Percentiles rank a stretch among this genome's conserved stretches.
phyloP scores from a whole-genome alignment of 179 eudicot species.

The Dionaea muscipula region DNA sequence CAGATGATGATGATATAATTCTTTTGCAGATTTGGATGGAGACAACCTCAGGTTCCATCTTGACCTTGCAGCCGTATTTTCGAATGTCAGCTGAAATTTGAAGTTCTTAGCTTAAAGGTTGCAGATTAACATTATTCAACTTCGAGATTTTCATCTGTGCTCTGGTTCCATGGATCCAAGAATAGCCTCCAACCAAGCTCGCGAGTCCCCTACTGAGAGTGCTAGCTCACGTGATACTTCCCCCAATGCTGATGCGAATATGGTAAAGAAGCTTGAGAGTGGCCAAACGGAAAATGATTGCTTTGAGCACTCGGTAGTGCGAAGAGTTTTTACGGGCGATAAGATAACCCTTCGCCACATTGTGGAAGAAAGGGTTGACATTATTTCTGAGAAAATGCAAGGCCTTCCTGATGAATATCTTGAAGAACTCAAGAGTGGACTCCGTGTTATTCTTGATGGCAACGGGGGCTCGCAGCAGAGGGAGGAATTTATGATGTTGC shows the following conservation, averaged over 20 bases:
- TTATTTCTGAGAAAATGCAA: slow-evolving; percentile 65
- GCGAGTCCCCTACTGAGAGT: slow-evolving; percentile 85
- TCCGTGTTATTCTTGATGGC: slow-evolving; percentile 77
- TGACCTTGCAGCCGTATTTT: too few relatives aligned
- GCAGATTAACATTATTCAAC: not conserved
- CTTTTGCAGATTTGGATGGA: too few relatives aligned
- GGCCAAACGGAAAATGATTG: slow-evolving; percentile 63
- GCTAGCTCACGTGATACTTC: slow-evolving; percentile 92
- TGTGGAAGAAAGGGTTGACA: slow-evolving; percentile 67
- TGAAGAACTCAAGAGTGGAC: slow-evolving; percentile 58
- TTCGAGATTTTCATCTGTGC: not conserved
- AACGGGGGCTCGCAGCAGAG: slow-evolving; percentile 69
- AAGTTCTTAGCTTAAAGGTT: not conserved
- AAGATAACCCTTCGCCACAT: slow-evolving; percentile 57
- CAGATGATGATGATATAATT: too few relatives aligned
- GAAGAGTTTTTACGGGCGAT: slow-evolving; percentile 56
- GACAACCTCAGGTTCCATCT: too few relatives aligned
- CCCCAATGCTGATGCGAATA: slow-evolving; percentile 60
- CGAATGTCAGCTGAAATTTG: not conserved
- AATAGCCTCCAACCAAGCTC: slow-evolving; percentile 33
- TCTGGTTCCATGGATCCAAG: slow-evolving; percentile 25
- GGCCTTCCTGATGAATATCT: slow-evolving; percentile 63
- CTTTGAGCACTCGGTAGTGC: slow-evolving; percentile 73
- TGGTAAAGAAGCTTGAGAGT: slow-evolving; percentile 47
- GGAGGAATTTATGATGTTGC: slow-evolving; percentile 61